Evolutionary conservation across 768 basidiomycete genomes (phyloP).

Genomic region (Phlegmacium glaucopus): DNA sequence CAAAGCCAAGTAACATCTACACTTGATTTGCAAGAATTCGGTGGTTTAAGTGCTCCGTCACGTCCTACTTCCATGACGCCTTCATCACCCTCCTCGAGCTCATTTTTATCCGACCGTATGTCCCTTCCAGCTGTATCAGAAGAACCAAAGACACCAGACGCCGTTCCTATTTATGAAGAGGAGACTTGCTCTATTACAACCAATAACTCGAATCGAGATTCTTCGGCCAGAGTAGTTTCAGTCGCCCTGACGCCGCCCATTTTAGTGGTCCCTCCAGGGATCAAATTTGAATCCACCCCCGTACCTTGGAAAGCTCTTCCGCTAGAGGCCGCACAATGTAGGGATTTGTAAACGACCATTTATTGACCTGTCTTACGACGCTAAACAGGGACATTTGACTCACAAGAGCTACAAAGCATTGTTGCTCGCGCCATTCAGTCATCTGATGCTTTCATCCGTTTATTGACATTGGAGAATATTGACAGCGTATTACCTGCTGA

Average conservation of each 20-base stretch:
- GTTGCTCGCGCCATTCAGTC: slow-evolving; percentile 70
- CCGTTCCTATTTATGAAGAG: slow-evolving; percentile 10
- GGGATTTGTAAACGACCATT: slow-evolving; percentile 14
- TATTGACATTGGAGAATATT: slow-evolving; percentile 60
- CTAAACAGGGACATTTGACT: slow-evolving; percentile 52
- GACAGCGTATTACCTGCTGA: slow-evolving; percentile 60
- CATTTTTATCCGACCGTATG: slow-evolving; percentile 8
- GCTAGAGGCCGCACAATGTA: slow-evolving; percentile 63
- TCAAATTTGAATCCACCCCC: slow-evolving; percentile 56
- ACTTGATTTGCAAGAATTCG: slow-evolving; percentile 15
- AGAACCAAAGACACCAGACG: slow-evolving; percentile 8
- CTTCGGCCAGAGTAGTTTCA: slow-evolving; percentile 9
- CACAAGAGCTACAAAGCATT: slow-evolving; percentile 61
- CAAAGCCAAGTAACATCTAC: slow-evolving; percentile 10
- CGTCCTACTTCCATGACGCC: slow-evolving; percentile 10
- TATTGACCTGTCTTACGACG: slow-evolving; percentile 6
- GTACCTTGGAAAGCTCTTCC: slow-evolving; percentile 67
- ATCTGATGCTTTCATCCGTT: slow-evolving; percentile 69
- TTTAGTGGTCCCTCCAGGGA: slow-evolving; percentile 44
- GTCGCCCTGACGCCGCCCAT: slow-evolving; percentile 23
- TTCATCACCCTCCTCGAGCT: slow-evolving; percentile 10
- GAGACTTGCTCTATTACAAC: neutral
- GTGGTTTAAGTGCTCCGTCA: slow-evolving; percentile 8
- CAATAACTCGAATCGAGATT: neutral
- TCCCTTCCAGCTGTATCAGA: slow-evolving; percentile 16